A percentile compares a stretch with the other conserved stretches of the same genome.
These are phyloP conservation scores for Arthrobotrys pseudoclavata DNA, from an alignment of 2,329 filamentous ascomycete genomes.

Conservation along the genomic window DNA sequence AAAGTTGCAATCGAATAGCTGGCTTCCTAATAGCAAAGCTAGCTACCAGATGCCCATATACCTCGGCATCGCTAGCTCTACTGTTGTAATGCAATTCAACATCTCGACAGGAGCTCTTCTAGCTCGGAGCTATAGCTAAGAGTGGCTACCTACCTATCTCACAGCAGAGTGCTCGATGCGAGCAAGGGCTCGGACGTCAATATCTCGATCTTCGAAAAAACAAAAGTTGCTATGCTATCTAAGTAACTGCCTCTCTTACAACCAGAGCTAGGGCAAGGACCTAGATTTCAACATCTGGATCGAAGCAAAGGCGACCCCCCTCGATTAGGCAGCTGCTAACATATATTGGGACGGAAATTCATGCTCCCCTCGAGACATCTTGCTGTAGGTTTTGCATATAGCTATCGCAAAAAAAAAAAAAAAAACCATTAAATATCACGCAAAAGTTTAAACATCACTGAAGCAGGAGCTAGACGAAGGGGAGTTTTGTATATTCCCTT, in stretches of 20 bases:
- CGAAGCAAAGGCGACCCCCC: too few species aligned
- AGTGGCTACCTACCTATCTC: background rate
- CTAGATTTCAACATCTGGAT: background rate
- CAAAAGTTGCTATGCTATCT: too few species aligned
- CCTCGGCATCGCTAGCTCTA: background rate
- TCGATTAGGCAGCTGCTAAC: constrained; percentile 15
- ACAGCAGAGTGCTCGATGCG: too few species aligned
- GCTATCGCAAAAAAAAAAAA: background rate
- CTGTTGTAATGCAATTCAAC: constrained; percentile 4
- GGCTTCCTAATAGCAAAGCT: background rate
- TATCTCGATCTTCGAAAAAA: too few species aligned
- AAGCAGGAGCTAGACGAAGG: background rate
- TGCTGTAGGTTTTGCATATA: too few species aligned
- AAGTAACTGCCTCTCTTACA: too few species aligned
- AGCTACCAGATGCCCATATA: background rate
- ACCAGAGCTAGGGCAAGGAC: background rate
- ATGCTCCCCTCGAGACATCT: background rate
- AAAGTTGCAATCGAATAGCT: background rate
- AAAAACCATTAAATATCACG: too few species aligned
- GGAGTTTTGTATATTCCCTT: background rate
- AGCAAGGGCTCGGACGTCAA: background rate
- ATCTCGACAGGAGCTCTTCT: background rate
- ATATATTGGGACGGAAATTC: constrained; percentile 13
- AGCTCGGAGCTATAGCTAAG: background rate
- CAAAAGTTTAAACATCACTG: background rate